phyloP scores from a whole-genome alignment of 768 basidiomycete species.

The Kwoniella europaea region DNA sequence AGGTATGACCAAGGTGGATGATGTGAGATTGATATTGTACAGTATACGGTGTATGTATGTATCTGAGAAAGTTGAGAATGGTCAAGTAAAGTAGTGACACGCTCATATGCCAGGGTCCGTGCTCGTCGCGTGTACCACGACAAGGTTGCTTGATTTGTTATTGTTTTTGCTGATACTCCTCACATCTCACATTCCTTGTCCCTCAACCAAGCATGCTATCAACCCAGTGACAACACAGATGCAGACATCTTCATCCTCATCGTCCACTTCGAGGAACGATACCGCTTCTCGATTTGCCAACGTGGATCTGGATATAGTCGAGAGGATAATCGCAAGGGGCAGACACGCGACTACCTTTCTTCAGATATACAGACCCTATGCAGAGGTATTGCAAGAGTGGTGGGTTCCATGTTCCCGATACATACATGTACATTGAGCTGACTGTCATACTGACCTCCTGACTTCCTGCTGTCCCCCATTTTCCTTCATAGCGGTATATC shows the following conservation, averaged over 20 bases:
- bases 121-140: slow-evolving; percentile 2
- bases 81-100: neutral
- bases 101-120: neutral
- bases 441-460: no score
- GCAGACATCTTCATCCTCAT: slow-evolving; percentile 25
- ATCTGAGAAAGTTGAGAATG: neutral
- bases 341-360: slow-evolving; percentile 49
- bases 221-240: slow-evolving; percentile 10
- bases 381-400: slow-evolving; percentile 43
- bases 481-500: slow-evolving; percentile 39
- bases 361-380: slow-evolving; percentile 46
- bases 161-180: neutral
- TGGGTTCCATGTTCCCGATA: slow-evolving; percentile 23
- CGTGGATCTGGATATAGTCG: slow-evolving; percentile 47
- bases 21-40: neutral
- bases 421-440: neutral
- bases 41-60: neutral
- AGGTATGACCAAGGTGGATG: neutral
- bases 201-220: neutral
- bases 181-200: neutral
- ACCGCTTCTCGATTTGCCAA: slow-evolving; percentile 22
- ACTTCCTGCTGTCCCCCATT: no score
- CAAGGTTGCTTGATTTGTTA: neutral
- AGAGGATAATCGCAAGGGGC: slow-evolving; percentile 44
- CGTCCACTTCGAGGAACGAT: slow-evolving; percentile 6